Evolutionary conservation across 495 filamentous ascomycete species (phyloP).

Genomic region (Cryomyces antarcticus): DNA sequence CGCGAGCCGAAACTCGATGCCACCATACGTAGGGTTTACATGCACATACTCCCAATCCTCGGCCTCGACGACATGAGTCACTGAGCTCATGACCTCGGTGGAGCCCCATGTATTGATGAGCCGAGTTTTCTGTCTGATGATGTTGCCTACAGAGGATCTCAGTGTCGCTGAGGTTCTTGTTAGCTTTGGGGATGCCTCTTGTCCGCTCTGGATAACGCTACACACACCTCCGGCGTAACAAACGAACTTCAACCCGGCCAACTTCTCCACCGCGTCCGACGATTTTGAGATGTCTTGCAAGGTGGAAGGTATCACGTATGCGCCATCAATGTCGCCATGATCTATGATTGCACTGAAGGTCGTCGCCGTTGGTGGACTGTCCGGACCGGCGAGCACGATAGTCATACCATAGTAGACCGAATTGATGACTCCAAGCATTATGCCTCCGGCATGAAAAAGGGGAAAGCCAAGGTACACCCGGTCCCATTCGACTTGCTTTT

Average conservation of each 20-base stretch:
- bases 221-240: constrained; percentile 4
- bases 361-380: background rate
- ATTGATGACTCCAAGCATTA: background rate
- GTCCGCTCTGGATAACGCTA: constrained; percentile 14
- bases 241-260: background rate
- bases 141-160: constrained; percentile 6
- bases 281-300: background rate
- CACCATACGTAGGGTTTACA: background rate
- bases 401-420: background rate
- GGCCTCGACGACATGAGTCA: constrained; percentile 7
- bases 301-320: background rate
- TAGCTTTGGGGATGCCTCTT: too few species aligned
- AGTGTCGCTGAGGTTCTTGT: too few species aligned
- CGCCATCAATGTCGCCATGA: too few species aligned
- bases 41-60: constrained; percentile 1
- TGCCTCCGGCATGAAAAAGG: background rate
- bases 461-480: background rate
- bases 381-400: too few species aligned
- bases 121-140: constrained; percentile 11
- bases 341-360: background rate
- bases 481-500: too few species aligned
- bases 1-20: background rate
- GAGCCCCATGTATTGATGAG: constrained; percentile 14
- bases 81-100: constrained; percentile 11
- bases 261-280: background rate